phyloP scores from a whole-genome alignment of 805 yeast species.

The Clavispora phyllophila region DNA sequence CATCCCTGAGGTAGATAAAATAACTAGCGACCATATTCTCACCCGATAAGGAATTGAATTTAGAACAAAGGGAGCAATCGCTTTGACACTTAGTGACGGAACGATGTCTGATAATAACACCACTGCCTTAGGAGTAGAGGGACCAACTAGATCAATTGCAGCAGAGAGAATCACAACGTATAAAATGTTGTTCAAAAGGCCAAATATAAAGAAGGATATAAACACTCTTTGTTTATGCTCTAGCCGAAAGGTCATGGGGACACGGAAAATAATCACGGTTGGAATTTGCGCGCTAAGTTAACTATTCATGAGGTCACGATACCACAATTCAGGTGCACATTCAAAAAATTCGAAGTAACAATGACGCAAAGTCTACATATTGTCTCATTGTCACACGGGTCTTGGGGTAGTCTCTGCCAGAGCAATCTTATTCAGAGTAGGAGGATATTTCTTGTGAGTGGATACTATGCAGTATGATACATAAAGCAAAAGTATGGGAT shows the following conservation, averaged over 20 bases:
- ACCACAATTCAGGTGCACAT: neutral
- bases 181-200: constrained; percentile 79
- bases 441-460: too few species aligned
- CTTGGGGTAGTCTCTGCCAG: too few species aligned
- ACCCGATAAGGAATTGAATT: constrained; percentile 55
- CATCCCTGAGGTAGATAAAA: constrained; percentile 71
- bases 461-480: too few species aligned
- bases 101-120: constrained; percentile 82
- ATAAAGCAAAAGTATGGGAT: too few species aligned
- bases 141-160: constrained; percentile 87
- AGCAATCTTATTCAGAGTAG: too few species aligned
- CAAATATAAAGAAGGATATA: constrained; percentile 71
- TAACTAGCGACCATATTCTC: constrained; percentile 53
- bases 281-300: neutral
- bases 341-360: too few species aligned
- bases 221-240: constrained; percentile 31
- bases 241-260: constrained; percentile 3
- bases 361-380: too few species aligned
- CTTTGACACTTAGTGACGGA: constrained; percentile 72
- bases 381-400: too few species aligned
- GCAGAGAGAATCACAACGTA: constrained; percentile 91
- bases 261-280: neutral
- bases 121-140: constrained; percentile 74
- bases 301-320: neutral
- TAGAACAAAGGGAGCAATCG: constrained; percentile 73